Conservation (phyloP, 1,139 yeast species). For the Wickerhamomyces sp. region DNA sequence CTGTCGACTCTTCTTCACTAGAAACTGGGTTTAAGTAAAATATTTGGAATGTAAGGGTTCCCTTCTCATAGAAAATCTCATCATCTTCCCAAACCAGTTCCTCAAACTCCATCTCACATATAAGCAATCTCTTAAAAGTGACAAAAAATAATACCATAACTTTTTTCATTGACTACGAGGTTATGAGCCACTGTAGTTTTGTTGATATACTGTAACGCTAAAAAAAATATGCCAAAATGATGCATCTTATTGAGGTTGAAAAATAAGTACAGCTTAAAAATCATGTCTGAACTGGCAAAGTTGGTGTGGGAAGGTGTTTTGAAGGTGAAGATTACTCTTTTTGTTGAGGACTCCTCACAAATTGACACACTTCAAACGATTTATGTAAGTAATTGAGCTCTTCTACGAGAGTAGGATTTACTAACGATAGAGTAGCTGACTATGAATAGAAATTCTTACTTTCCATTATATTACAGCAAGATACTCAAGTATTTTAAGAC, state of each 20-base stretch:
- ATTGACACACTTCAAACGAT: slow-evolving; percentile 20
- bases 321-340: slow-evolving; percentile 37
- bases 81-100: slow-evolving; percentile 11
- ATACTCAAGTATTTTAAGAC: slow-evolving; percentile 42
- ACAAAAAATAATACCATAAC: no score
- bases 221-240: no score
- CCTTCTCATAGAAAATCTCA: slow-evolving; percentile 2
- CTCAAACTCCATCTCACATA: neutral
- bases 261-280: neutral
- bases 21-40: slow-evolving; percentile 17
- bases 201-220: no score
- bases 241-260: neutral
- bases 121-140: neutral
- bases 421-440: slow-evolving; percentile 15
- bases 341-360: slow-evolving; percentile 26
- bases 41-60: slow-evolving; percentile 11
- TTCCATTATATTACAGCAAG: slow-evolving; percentile 44
- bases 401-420: neutral
- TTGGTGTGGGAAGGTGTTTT: slow-evolving; percentile 54
- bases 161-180: no score
- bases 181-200: no score
- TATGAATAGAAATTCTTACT: slow-evolving; percentile 49
- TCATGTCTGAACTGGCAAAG: slow-evolving; percentile 30
- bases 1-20: slow-evolving; percentile 8
- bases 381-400: slow-evolving; percentile 11